Evolutionary conservation across 2,329 filamentous ascomycete species (phyloP), one percentile per base, ranked within the genome.

Genomic region (Fusarium verticillioides): DNA sequence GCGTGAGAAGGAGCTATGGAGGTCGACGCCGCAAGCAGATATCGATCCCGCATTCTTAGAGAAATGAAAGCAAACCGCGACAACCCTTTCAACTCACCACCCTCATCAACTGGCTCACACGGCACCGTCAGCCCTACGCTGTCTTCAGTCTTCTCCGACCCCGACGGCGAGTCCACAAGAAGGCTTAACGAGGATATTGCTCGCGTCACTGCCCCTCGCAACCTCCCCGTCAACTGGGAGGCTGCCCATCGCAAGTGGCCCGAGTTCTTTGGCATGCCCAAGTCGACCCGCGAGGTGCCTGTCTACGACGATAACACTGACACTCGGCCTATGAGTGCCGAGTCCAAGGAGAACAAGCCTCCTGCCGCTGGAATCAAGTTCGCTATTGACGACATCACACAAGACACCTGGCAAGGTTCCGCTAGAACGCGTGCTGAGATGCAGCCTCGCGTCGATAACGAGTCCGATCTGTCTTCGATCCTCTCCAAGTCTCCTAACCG

Each of bases 51-150:
- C 74, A 84, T 85, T 69, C 82, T 85, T 75, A 84, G 86, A 79
- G 86, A 87, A 81, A 87, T 87, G 85, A 84, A 85, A 54, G 82
- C 85, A 72, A 85, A 86, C 80, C 83, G 84, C 79, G 83, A 87
- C 66, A 87, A 89, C 78, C 87, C 87, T 10, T 89, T 88, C 81
- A 88, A 87, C 80, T 89, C 87, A 26, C 88, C 88, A 9, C 87
- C 87, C 26, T 88, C 87, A 11, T 89, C 87, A 11, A 89, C 87
- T 36, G 87, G 87, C 62, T 87, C 86, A 59, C 87, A 89, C 80
- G 87, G 87, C 78, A 88, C 87, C 69, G 83, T 89, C 71, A 88
- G 86, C 77, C 84, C 86, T 60, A 89, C 87, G 50, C 77, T 85
- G 58, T 88, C 87, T 42, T 86, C 87, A 46, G 81, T 89, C 75